A percentile compares a stretch with the other conserved stretches of the same genome.
Evolutionary conservation across 352 stramenopile species (phyloP).

Genomic region (Peronosclerospora sorghi): DNA sequence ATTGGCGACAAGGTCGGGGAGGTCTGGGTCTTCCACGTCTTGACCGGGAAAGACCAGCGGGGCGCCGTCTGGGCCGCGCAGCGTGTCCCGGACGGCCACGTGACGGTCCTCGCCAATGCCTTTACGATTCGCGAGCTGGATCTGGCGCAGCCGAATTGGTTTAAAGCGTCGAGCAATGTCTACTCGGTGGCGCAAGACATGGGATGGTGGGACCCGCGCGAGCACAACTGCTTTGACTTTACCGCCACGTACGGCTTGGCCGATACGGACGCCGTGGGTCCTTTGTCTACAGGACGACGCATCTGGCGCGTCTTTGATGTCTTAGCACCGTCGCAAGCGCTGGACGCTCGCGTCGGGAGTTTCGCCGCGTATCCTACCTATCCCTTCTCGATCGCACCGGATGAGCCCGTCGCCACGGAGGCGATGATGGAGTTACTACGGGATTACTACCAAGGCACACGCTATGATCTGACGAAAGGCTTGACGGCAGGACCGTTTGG

Average conservation of each 20-base stretch:
- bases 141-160: constrained; percentile 62
- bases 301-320: constrained; percentile 85
- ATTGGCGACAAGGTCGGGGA: constrained; percentile 83
- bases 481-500: constrained; percentile 86
- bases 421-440: constrained; percentile 80
- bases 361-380: constrained; percentile 70
- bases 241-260: constrained; percentile 54
- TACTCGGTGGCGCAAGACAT: constrained; percentile 71
- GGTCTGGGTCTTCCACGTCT: constrained; percentile 92
- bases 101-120: constrained; percentile 87
- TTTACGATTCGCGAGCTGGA: constrained; percentile 89
- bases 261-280: constrained; percentile 43
- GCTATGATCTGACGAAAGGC: constrained; percentile 81
- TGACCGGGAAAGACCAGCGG: constrained; percentile 80
- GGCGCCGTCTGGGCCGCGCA: constrained; percentile 90
- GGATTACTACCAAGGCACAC: constrained; percentile 87
- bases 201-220: constrained; percentile 67
- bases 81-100: constrained; percentile 82
- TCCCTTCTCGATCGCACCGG: constrained; percentile 84
- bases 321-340: constrained; percentile 59
- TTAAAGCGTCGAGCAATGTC: constrained; percentile 85
- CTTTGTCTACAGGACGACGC: constrained; percentile 69
- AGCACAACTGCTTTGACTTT: constrained; percentile 53
- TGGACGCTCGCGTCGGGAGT: constrained; percentile 51
- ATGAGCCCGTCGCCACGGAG: constrained; percentile 38